These are phyloP conservation scores for Talaromyces sp. DNA, from an alignment of 2,329 filamentous ascomycete genomes.

Conservation along the genomic window DNA sequence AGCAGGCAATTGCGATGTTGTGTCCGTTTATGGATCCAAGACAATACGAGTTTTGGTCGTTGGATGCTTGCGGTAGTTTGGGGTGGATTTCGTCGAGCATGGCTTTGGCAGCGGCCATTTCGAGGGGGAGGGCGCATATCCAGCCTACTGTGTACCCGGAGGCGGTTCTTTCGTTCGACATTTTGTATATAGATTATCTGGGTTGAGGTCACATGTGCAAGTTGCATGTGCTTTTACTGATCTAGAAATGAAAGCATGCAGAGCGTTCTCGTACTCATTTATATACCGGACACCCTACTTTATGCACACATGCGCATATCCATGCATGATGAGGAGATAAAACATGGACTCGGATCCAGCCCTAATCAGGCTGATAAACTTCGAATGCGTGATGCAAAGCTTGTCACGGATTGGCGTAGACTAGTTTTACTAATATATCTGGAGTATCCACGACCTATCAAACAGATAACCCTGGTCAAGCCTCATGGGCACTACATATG, in stretches of 20 bases:
- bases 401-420: background rate
- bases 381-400: background rate
- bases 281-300: background rate
- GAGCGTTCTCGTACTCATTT: background rate
- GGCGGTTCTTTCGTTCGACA: constrained; percentile 5
- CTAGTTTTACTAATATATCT: background rate
- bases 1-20: constrained; percentile 29
- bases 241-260: background rate
- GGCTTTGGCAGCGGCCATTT: constrained; percentile 19
- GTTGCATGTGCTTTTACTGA: background rate
- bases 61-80: constrained; percentile 15
- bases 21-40: constrained; percentile 26
- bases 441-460: background rate
- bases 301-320: background rate
- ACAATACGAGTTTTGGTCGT: constrained; percentile 28
- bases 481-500: background rate
- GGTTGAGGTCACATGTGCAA: no score
- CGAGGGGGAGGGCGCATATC: constrained; percentile 14
- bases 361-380: background rate
- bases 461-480: background rate
- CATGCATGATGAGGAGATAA: background rate
- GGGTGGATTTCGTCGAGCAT: constrained; percentile 23
- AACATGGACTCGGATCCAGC: background rate
- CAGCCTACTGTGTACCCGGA: constrained; percentile 13
- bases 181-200: background rate